Evolutionary conservation across 2,329 filamentous ascomycete genomes (phyloP).

Genomic region (Amphichorda felina): DNA sequence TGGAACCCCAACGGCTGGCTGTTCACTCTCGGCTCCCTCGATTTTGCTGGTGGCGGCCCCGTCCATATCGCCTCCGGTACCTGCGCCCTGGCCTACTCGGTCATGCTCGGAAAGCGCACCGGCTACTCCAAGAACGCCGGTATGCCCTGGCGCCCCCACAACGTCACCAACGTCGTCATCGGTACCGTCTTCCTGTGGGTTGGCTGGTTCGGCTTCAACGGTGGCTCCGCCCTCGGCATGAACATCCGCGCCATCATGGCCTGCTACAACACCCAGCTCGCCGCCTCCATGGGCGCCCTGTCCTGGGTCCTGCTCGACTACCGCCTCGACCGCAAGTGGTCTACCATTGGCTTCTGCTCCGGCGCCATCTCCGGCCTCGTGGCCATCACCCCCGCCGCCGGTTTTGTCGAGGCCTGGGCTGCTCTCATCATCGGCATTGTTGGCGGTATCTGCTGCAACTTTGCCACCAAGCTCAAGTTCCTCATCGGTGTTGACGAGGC

Average conservation of each 20-base stretch:
- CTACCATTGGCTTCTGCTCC: constrained; percentile 86
- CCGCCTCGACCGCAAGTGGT: constrained; percentile 87
- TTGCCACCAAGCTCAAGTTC: constrained; percentile 74
- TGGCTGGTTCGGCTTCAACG: constrained; percentile 96
- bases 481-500: constrained; percentile 69
- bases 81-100: constrained; percentile 59
- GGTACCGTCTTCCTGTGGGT: constrained; percentile 77
- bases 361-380: constrained; percentile 80
- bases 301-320: constrained; percentile 83
- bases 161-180: constrained; percentile 61
- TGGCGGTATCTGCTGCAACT: constrained; percentile 63
- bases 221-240: constrained; percentile 66
- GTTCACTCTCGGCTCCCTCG: constrained; percentile 54
- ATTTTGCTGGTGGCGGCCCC: constrained; percentile 65
- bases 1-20: constrained; percentile 68
- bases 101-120: constrained; percentile 60
- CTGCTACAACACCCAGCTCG: constrained; percentile 76
- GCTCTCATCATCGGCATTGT: constrained; percentile 46
- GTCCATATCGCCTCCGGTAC: constrained; percentile 66
- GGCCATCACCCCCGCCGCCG: constrained; percentile 74
- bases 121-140: constrained; percentile 50
- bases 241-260: constrained; percentile 87
- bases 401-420: constrained; percentile 60
- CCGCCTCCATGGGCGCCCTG: constrained; percentile 69
- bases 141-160: constrained; percentile 59